phyloP scores from a whole-genome alignment of 306 rosid species.

The apple (Malus domestica) region ASM211411v1 NC_041793.1:28856001-28856500 shows the following conservation, averaged over 20 bases:
- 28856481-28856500: neutral
- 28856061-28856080: too few relatives aligned
- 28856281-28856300: neutral
- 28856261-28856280: neutral
- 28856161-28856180: too few relatives aligned
- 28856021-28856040: too few relatives aligned
- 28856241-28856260: neutral
- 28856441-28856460: neutral
- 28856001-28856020: too few relatives aligned
- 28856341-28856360: neutral
- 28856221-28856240: too few relatives aligned
- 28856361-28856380: neutral
- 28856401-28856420: neutral
- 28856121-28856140: too few relatives aligned
- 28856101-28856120: too few relatives aligned
- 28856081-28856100: too few relatives aligned
- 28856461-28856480: neutral
- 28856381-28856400: neutral
- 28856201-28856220: too few relatives aligned
- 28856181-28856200: too few relatives aligned
- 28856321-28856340: neutral
- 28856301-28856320: neutral
- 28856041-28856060: too few relatives aligned
- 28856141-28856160: too few relatives aligned
- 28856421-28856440: neutral